Conservation (phyloP, 2,329 filamentous ascomycete species). For the Aspergillus hiratsukae region DNA sequence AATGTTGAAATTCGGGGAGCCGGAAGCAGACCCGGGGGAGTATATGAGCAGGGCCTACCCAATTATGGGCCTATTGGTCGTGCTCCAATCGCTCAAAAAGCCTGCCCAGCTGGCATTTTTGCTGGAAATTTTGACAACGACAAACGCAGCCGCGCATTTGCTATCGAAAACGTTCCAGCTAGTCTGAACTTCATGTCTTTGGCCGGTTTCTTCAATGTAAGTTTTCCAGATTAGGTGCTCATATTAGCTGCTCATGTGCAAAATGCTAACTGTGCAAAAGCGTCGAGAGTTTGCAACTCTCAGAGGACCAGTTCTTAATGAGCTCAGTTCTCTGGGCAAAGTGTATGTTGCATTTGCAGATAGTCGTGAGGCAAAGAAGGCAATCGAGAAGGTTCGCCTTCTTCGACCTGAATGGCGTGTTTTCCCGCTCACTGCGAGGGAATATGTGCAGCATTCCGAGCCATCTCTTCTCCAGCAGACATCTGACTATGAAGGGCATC, state of each 20-base stretch:
- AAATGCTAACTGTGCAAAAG: conserved; percentile 11
- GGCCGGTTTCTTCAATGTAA: conserved; percentile 38
- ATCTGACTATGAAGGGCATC: conserved; percentile 53
- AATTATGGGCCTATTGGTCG: conserved; percentile 23
- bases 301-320: conserved; percentile 34
- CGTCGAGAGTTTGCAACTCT: conserved; percentile 35
- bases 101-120: conserved; percentile 8
- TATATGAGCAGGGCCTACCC: conserved; percentile 10
- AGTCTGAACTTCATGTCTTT: conserved; percentile 32
- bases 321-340: conserved; percentile 35
- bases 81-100: conserved; percentile 9
- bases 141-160: conserved; percentile 27
- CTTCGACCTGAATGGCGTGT: conserved; percentile 46
- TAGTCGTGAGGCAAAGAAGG: conserved; percentile 55
- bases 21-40: conserved; percentile 4
- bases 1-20: conserved; percentile 13
- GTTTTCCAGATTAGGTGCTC: conserved; percentile 7
- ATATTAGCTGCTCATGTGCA: background rate
- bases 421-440: conserved; percentile 42
- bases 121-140: conserved; percentile 22
- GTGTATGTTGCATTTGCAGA: conserved; percentile 57
- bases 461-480: conserved; percentile 19
- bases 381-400: conserved; percentile 45
- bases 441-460: conserved; percentile 41
- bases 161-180: conserved; percentile 29